Conservation (phyloP, 495 filamentous ascomycete genomes). For the Tuber aestivum region DNA sequence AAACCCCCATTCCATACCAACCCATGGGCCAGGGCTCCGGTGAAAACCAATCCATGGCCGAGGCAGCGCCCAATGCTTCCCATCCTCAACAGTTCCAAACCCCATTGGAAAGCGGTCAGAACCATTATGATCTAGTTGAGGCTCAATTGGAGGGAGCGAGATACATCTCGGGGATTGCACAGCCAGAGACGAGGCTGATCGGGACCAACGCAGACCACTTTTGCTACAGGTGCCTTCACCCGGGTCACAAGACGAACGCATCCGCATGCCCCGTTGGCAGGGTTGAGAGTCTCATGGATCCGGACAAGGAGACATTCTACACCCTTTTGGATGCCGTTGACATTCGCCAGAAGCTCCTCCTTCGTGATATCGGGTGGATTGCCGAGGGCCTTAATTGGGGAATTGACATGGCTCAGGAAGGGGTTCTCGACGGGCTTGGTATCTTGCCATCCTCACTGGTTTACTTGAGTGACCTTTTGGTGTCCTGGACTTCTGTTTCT, state of each 20-base stretch:
- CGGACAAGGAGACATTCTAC: slow-evolving; percentile 13
- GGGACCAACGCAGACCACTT: slow-evolving; percentile 14
- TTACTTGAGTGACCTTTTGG: slow-evolving; percentile 13
- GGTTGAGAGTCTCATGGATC: slow-evolving; percentile 6
- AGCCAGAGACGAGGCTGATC: slow-evolving; percentile 1
- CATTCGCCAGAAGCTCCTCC: slow-evolving; percentile 3
- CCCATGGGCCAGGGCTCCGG: not conserved
- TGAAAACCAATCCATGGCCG: not conserved
- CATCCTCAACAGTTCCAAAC: not conserved
- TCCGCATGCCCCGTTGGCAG: slow-evolving; percentile 18
- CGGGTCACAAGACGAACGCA: slow-evolving; percentile 18
- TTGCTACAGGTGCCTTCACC: slow-evolving; percentile 27
- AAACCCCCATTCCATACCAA: not conserved
- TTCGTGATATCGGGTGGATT: slow-evolving; percentile 20
- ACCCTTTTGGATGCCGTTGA: slow-evolving; percentile 4
- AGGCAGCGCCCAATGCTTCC: not conserved
- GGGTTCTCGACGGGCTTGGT: slow-evolving; percentile 19
- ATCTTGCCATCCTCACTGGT: slow-evolving; percentile 18
- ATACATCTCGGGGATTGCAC: not conserved
- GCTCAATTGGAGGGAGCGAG: not conserved
- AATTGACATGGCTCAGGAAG: slow-evolving; percentile 14
- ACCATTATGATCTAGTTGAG: not conserved
- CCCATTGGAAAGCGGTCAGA: not conserved
- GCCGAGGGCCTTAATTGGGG: slow-evolving; percentile 28
- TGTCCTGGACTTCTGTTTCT: slow-evolving; percentile 13